These are phyloP conservation scores for Allantophomopsis cytisporea DNA, from an alignment of 2,329 filamentous ascomycete genomes.

Conservation along the genomic window DNA sequence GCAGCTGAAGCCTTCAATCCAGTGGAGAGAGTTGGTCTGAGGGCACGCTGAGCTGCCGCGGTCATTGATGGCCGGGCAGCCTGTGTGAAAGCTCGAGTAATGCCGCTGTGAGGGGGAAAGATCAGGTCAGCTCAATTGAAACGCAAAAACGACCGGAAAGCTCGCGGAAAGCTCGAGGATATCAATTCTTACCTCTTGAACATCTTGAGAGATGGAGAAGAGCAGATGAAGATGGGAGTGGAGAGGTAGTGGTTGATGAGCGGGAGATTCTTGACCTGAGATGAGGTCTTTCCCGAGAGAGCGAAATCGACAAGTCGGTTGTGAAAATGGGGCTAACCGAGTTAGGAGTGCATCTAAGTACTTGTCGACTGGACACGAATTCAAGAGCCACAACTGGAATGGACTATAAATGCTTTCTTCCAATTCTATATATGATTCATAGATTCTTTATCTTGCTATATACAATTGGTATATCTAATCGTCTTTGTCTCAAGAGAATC, in stretches of 20 bases:
- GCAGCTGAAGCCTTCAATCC: constrained; percentile 35
- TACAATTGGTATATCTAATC: no score
- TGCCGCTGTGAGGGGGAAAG: constrained; percentile 37
- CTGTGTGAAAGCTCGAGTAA: constrained; percentile 46
- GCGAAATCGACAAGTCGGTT: constrained; percentile 1
- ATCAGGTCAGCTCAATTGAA: constrained; percentile 33
- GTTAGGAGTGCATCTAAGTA: no score
- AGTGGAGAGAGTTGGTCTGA: constrained; percentile 41
- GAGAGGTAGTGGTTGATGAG: constrained; percentile 35
- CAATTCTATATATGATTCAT: no score
- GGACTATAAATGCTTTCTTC: no score
- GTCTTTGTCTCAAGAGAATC: no score
- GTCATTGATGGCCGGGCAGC: constrained; percentile 47
- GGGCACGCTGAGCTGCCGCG: constrained; percentile 41
- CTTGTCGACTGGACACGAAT: no score
- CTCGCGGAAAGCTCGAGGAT: constrained; percentile 3
- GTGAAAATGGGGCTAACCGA: constrained; percentile 1
- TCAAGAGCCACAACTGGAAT: no score
- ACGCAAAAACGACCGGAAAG: constrained; percentile 5
- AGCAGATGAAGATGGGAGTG: constrained; percentile 46
- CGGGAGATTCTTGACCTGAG: constrained; percentile 10
- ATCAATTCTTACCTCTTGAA: constrained; percentile 59
- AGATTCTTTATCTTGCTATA: no score
- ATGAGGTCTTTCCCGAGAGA: constrained; percentile 6
- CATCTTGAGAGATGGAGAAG: constrained; percentile 63